Conservation (phyloP, 2,329 filamentous ascomycete genomes). For the Penicillium olsonii region DNA sequence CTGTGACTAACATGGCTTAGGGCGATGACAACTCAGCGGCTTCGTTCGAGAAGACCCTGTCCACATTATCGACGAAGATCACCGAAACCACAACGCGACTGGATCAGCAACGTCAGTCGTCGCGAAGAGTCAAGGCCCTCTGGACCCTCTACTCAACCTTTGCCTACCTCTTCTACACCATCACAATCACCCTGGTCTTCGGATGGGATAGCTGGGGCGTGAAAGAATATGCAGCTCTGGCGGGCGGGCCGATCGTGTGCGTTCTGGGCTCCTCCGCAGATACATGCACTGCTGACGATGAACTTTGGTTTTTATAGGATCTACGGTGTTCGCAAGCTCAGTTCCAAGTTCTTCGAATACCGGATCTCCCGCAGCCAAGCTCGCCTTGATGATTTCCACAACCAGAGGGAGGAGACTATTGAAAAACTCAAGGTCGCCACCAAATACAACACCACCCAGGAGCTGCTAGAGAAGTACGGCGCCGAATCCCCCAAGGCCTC, state of each 20-base stretch:
- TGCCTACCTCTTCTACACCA: constrained; percentile 81
- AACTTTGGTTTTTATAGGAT: constrained; percentile 60
- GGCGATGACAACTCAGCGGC: constrained; percentile 79
- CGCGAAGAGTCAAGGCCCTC: constrained; percentile 78
- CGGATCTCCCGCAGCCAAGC: constrained; percentile 70
- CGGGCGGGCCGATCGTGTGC: constrained; percentile 76
- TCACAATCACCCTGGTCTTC: constrained; percentile 80
- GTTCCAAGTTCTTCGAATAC: constrained; percentile 76
- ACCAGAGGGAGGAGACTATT: constrained; percentile 82
- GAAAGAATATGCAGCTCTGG: constrained; percentile 75
- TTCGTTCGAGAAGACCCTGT: constrained; percentile 89
- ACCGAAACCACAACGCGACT: constrained; percentile 70
- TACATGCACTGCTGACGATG: constrained; percentile 15
- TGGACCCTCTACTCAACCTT: constrained; percentile 90
- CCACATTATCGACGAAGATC: constrained; percentile 80
- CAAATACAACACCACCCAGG: constrained; percentile 91
- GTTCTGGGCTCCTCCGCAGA: constrained; percentile 28
- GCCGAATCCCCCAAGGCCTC: constrained; percentile 56
- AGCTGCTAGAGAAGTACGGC: constrained; percentile 93
- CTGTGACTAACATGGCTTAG: constrained; percentile 47
- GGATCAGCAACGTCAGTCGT: constrained; percentile 69
- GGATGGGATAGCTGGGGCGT: constrained; percentile 77
- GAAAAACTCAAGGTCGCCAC: constrained; percentile 93
- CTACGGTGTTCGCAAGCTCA: constrained; percentile 67
- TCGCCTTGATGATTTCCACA: constrained; percentile 72